Conservation (phyloP, 192 early-diverging fungal genomes). For the Coemansia sp. region DNA sequence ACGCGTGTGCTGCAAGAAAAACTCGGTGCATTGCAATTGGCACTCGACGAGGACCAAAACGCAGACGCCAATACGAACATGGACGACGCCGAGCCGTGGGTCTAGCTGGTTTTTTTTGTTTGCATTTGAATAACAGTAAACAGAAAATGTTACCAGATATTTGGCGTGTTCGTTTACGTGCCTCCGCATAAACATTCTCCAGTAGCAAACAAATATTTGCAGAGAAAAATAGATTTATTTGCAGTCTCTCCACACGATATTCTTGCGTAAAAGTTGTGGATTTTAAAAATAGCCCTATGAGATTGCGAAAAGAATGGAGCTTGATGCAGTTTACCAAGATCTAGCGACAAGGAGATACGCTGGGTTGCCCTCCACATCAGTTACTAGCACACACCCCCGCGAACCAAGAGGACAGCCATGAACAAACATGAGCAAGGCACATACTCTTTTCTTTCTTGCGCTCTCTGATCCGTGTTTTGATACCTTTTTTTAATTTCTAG, state of each 20-base stretch:
- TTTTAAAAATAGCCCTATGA: not conserved
- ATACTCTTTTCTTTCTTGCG: not conserved
- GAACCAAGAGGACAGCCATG: not conserved
- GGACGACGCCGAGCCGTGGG: slow-evolving; percentile 50
- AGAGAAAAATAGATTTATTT: not conserved
- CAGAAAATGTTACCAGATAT: not conserved
- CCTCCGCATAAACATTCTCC: not conserved
- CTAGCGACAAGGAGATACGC: too few relatives aligned
- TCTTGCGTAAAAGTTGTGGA: too few relatives aligned
- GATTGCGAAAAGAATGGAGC: slow-evolving; percentile 6
- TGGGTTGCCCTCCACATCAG: too few relatives aligned
- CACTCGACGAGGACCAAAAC: slow-evolving; percentile 56
- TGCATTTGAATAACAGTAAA: not conserved
- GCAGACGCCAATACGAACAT: slow-evolving; percentile 29
- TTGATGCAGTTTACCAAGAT: not conserved
- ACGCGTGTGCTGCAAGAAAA: slow-evolving; percentile 74
- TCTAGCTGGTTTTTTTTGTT: slow-evolving; percentile 9
- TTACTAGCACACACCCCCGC: too few relatives aligned
- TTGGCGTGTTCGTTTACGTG: not conserved
- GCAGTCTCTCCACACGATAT: too few relatives aligned
- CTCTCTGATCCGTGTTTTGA: too few relatives aligned
- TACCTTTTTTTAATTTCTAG: too few relatives aligned
- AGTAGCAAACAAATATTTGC: not conserved
- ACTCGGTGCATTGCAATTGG: slow-evolving; percentile 67
- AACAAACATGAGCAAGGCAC: slow-evolving; percentile 1